Percentiles rank a stretch among this genome's conserved stretches.
Conservation (phyloP, 2,329 filamentous ascomycete genomes). For the Achaetomium macrosporum region DNA sequence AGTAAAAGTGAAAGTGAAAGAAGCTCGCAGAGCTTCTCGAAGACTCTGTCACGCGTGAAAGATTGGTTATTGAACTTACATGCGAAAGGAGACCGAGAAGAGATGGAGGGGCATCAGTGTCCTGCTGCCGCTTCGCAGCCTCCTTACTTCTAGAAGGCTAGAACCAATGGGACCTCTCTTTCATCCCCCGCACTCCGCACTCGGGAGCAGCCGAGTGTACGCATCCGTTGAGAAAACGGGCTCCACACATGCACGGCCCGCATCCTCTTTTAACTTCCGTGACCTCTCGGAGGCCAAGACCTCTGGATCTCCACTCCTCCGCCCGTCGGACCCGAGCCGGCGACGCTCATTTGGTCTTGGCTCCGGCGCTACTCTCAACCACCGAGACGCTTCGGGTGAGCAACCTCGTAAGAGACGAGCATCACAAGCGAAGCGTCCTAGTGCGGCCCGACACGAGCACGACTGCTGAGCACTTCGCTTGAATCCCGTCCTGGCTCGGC, state of each 20-base stretch:
- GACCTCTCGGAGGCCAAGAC: constrained; percentile 16
- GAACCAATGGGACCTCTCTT: no score
- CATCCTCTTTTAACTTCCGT: constrained; percentile 14
- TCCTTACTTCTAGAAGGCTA: no score
- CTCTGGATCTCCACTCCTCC: constrained; percentile 5
- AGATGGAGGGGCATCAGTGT: no score
- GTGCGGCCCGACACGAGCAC: no score
- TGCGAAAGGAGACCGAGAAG: no score
- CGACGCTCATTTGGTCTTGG: neutral
- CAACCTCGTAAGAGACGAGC: neutral
- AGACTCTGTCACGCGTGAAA: no score
- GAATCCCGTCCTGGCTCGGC: neutral
- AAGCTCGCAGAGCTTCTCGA: neutral
- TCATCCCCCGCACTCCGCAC: no score
- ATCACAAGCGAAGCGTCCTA: neutral
- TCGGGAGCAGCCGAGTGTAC: no score
- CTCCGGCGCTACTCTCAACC: neutral
- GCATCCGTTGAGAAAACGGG: neutral
- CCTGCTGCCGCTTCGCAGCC: no score
- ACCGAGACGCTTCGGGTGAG: constrained; percentile 13
- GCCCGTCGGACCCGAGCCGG: constrained; percentile 2
- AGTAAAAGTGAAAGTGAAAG: neutral
- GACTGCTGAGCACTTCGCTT: neutral
- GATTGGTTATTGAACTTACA: no score
- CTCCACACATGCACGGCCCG: neutral